phyloP scores from a whole-genome alignment of 495 filamentous ascomycete genomes.

The Penicillium canariense region DNA sequence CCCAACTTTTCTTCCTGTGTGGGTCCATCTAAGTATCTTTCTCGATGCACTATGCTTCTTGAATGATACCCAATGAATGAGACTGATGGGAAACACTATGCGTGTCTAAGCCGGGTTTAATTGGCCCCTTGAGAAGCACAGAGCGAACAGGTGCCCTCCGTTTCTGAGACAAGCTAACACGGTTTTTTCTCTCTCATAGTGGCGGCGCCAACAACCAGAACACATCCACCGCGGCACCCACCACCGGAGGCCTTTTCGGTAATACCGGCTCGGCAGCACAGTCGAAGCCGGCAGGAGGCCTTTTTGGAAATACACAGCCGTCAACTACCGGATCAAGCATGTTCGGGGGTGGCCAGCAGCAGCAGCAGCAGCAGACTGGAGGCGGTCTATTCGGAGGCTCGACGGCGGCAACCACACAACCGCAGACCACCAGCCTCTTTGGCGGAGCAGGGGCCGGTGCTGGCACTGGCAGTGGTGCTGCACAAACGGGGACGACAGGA shows the following conservation, averaged over 20 bases:
- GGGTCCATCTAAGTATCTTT: background rate
- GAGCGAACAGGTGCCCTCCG: background rate
- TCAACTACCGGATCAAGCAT: slow-evolving; percentile 41
- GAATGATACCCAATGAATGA: background rate
- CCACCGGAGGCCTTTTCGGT: slow-evolving; percentile 38
- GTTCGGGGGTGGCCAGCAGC: slow-evolving; percentile 39
- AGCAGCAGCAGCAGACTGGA: slow-evolving; percentile 23
- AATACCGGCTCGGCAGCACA: slow-evolving; percentile 31
- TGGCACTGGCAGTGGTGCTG: slow-evolving; percentile 34
- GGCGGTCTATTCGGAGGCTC: slow-evolving; percentile 54
- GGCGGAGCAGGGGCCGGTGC: no score
- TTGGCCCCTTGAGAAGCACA: background rate
- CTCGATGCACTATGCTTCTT: background rate
- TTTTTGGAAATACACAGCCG: slow-evolving; percentile 47
- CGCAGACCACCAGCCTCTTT: slow-evolving; percentile 46
- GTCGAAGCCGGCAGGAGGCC: slow-evolving; percentile 41
- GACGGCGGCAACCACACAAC: slow-evolving; percentile 39
- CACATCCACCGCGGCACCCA: slow-evolving; percentile 29
- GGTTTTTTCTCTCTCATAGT: background rate
- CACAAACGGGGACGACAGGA: slow-evolving; percentile 23
- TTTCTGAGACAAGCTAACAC: slow-evolving; percentile 4
- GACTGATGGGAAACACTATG: background rate
- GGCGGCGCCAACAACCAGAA: slow-evolving; percentile 30
- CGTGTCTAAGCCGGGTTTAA: background rate
- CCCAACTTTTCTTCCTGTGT: background rate